These are phyloP conservation scores for Apiospora aurea DNA, from an alignment of 2,329 filamentous ascomycete species.

Conservation along the genomic window DNA sequence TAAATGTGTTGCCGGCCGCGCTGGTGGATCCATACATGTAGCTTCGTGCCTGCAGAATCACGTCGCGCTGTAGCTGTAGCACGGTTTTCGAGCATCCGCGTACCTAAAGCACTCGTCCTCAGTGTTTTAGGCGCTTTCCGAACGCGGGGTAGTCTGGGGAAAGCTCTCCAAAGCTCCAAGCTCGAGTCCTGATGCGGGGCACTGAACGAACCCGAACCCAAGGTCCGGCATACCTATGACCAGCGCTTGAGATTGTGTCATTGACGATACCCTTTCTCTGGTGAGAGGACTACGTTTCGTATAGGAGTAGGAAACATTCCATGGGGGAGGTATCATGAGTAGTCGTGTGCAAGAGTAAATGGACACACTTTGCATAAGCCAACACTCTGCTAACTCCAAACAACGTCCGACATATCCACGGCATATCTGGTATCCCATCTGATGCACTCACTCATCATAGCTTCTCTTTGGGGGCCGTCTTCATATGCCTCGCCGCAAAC, in stretches of 20 bases:
- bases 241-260: background rate
- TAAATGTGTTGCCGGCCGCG: background rate
- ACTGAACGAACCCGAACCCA: background rate
- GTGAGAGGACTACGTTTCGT: too few relatives aligned
- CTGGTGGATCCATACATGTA: background rate
- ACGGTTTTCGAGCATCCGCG: background rate
- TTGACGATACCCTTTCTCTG: background rate
- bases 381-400: background rate
- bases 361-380: background rate
- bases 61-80: background rate
- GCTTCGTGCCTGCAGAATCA: background rate
- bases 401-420: too few relatives aligned
- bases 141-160: conserved; percentile 20
- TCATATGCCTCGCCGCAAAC: conserved; percentile 55
- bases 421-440: too few relatives aligned
- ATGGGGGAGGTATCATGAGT: background rate
- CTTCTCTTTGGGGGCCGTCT: conserved; percentile 41
- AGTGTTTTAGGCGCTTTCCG: background rate
- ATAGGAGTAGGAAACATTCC: background rate
- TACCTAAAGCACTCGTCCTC: background rate
- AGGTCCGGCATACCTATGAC: background rate
- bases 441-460: background rate
- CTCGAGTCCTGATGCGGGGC: conserved; percentile 4
- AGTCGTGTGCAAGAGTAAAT: too few relatives aligned
- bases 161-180: conserved; percentile 2